These are phyloP conservation scores for Vinca minor DNA, from an alignment of 257 asterid genomes.

Conservation along the genomic window DNA sequence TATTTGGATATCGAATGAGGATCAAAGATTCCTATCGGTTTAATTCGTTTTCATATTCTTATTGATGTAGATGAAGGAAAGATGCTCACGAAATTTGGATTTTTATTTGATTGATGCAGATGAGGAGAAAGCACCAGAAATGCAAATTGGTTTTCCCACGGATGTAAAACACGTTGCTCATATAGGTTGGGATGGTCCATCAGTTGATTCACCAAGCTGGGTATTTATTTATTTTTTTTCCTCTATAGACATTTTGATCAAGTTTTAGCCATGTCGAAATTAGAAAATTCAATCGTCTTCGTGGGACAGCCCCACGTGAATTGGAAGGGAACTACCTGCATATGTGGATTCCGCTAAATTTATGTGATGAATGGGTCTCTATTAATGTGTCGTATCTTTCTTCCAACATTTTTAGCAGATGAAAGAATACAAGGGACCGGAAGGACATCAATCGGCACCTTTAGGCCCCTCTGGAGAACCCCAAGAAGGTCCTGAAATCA, in stretches of 20 bases:
- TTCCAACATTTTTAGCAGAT: conserved; percentile 36
- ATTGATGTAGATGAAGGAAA: too few species aligned
- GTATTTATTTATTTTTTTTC: too few species aligned
- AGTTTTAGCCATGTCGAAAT: too few species aligned
- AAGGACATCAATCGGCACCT: conserved; percentile 55
- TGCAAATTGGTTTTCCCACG: conserved; percentile 86
- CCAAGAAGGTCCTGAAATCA: conserved; percentile 48
- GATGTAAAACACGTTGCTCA: conserved; percentile 99
- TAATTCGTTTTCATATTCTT: too few species aligned
- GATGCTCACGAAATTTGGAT: too few species aligned
- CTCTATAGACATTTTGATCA: too few species aligned
- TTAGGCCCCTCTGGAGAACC: conserved; percentile 34
- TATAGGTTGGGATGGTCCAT: conserved; percentile 90
- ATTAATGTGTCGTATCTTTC: not conserved
- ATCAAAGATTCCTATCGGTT: too few species aligned
- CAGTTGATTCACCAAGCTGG: conserved; percentile 72
- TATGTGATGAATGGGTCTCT: not conserved
- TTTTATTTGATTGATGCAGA: conserved; percentile 28
- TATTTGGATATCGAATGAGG: not conserved
- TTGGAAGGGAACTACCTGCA: too few species aligned
- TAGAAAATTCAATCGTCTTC: too few species aligned
- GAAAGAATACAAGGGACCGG: conserved; percentile 50
- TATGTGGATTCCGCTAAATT: too few species aligned
- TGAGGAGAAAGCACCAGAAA: conserved; percentile 60
- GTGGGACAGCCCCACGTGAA: too few species aligned